phyloP scores from a whole-genome alignment of 208 protist species.

The Wallacemonas sp. region DNA sequence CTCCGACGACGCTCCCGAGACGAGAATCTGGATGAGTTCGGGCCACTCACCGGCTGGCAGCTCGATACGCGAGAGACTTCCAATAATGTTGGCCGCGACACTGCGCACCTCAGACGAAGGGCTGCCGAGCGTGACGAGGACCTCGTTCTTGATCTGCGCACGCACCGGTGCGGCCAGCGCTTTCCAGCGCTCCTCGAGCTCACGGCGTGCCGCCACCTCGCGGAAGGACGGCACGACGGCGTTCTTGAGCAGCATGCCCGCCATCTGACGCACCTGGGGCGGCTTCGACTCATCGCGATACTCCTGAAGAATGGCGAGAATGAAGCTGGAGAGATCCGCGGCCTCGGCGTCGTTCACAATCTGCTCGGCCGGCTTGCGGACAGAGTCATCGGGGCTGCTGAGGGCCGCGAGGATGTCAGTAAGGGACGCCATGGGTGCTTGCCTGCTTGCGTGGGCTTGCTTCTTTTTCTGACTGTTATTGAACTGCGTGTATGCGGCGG shows the following conservation, averaged over 20 bases:
- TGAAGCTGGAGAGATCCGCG: slow-evolving; percentile 77
- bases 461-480: slow-evolving; percentile 8
- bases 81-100: slow-evolving; percentile 94
- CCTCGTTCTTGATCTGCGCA: slow-evolving; percentile 66
- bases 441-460: not conserved
- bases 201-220: slow-evolving; percentile 62
- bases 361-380: slow-evolving; percentile 78
- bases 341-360: slow-evolving; percentile 70
- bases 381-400: slow-evolving; percentile 59
- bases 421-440: slow-evolving; percentile 60
- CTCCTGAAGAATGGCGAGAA: slow-evolving; percentile 85
- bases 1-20: slow-evolving; percentile 52
- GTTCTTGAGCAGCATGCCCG: slow-evolving; percentile 96
- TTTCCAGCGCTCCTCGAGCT: slow-evolving; percentile 73
- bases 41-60: slow-evolving; percentile 94
- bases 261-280: slow-evolving; percentile 81
- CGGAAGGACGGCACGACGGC: slow-evolving; percentile 88
- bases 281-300: slow-evolving; percentile 92
- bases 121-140: slow-evolving; percentile 83
- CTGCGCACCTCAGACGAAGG: slow-evolving; percentile 80
- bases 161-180: slow-evolving; percentile 52
- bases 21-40: slow-evolving; percentile 88
- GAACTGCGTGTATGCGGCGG: not conserved
- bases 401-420: slow-evolving; percentile 75
- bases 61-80: slow-evolving; percentile 95